These are phyloP conservation scores for Anthostomella pinea DNA, from an alignment of 2,329 filamentous ascomycete genomes.

Conservation along the genomic window DNA sequence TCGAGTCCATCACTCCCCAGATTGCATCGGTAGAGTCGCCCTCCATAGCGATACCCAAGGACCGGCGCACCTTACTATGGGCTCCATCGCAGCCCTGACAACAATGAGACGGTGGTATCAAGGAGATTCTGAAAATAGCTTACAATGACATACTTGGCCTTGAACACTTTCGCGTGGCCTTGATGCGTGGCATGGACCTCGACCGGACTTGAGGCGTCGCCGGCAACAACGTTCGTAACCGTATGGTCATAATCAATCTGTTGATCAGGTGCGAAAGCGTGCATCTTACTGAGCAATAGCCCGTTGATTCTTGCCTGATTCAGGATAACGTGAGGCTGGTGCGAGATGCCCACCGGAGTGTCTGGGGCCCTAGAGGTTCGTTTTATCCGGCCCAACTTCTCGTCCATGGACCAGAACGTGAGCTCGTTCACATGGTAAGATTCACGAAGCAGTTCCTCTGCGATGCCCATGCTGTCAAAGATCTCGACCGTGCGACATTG, in stretches of 20 bases:
- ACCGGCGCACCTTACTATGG: constrained; percentile 49
- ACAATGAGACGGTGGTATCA: not conserved
- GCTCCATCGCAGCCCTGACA: constrained; percentile 48
- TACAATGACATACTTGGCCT: constrained; percentile 52
- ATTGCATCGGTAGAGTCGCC: constrained; percentile 34
- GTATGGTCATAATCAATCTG: constrained; percentile 54
- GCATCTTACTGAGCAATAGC: constrained; percentile 52
- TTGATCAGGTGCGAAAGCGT: constrained; percentile 34
- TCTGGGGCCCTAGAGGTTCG: constrained; percentile 50
- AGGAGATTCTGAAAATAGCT: constrained; percentile 19
- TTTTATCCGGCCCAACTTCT: constrained; percentile 34
- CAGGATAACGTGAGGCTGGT: constrained; percentile 54
- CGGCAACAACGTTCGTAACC: constrained; percentile 49
- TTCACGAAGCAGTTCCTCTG: constrained; percentile 52
- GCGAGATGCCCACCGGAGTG: constrained; percentile 49
- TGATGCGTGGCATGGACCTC: constrained; percentile 40
- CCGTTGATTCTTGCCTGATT: constrained; percentile 55
- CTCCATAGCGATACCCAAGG: constrained; percentile 55
- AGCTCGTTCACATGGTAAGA: constrained; percentile 58
- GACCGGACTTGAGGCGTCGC: constrained; percentile 34
- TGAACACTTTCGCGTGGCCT: constrained; percentile 39
- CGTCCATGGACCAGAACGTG: constrained; percentile 50
- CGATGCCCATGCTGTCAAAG: constrained; percentile 57
- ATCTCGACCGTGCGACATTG: constrained; percentile 61
- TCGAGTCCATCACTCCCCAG: constrained; percentile 45